Conservation (phyloP, 2,329 filamentous ascomycete genomes). For the Pseudofabraea citricarpa region DNA sequence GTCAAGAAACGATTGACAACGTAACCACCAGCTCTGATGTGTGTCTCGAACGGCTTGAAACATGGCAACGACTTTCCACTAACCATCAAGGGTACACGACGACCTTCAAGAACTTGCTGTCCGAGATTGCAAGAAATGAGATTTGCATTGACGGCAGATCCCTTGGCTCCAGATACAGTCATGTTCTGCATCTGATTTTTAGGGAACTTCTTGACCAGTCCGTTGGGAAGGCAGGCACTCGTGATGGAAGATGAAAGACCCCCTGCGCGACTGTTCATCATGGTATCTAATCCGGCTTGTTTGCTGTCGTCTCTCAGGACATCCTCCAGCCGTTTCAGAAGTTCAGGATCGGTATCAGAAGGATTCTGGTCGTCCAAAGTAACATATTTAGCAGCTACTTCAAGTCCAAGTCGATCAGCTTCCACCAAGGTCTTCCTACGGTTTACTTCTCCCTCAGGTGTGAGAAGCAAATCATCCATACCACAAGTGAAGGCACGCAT, state of each 20-base stretch:
- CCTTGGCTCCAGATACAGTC: conserved; percentile 96
- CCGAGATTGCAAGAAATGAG: conserved; percentile 97
- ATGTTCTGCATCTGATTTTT: conserved; percentile 99
- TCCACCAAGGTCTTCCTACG: conserved; percentile 64
- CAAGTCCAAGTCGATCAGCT: conserved; percentile 65
- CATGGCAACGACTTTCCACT: conserved; percentile 95
- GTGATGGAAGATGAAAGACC: conserved; percentile 76
- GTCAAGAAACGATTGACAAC: conserved; percentile 97
- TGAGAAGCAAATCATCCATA: conserved; percentile 91
- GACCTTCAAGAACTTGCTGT: conserved; percentile 92
- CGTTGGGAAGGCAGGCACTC: conserved; percentile 70
- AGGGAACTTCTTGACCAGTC: conserved; percentile 87
- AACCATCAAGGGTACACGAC: conserved; percentile 94
- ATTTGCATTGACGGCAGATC: conserved; percentile 88
- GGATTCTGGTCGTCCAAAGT: conserved; percentile 65
- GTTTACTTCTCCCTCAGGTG: conserved; percentile 67
- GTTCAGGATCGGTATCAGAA: conserved; percentile 61
- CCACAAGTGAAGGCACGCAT: conserved; percentile 96
- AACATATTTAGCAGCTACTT: conserved; percentile 84
- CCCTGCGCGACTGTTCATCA: conserved; percentile 70
- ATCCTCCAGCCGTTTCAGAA: conserved; percentile 77
- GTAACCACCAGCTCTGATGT: conserved; percentile 86
- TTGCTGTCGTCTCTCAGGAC: conserved; percentile 89
- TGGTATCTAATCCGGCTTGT: conserved; percentile 81
- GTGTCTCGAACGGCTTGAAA: conserved; percentile 87